phyloP scores from a whole-genome alignment of 768 basidiomycete species.

The Hericium coralloides region DNA sequence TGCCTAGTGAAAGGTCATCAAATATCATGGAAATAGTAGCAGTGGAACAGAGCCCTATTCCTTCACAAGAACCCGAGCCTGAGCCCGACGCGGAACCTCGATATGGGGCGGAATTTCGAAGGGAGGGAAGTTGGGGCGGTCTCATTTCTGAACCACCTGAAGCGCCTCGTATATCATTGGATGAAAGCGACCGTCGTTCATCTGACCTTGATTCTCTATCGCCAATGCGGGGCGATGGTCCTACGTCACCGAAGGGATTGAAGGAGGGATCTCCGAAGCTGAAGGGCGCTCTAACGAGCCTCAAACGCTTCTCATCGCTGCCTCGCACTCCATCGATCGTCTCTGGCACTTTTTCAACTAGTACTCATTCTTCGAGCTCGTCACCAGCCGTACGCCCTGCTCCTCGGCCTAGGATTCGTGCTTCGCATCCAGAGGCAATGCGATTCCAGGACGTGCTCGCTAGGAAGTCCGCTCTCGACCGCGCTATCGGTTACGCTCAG shows the following conservation, averaged over 20 bases:
- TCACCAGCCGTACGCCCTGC: conserved; percentile 11
- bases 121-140: conserved; percentile 23
- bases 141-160: conserved; percentile 11
- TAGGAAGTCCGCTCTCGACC: conserved; percentile 50
- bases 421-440: conserved; percentile 57
- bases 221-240: not conserved
- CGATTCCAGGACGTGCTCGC: conserved; percentile 53
- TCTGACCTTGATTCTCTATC: not conserved
- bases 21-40: not conserved
- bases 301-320: conserved; percentile 45
- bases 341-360: not conserved
- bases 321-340: conserved; percentile 53
- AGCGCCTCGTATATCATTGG: conserved; percentile 9
- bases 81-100: no score
- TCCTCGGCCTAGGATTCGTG: conserved; percentile 24
- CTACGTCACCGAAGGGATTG: conserved; percentile 1
- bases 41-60: not conserved
- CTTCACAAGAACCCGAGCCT: no score
- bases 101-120: conserved; percentile 3
- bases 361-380: conserved; percentile 4
- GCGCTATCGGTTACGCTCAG: conserved; percentile 62
- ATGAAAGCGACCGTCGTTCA: conserved; percentile 11
- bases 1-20: not conserved
- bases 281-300: conserved; percentile 19
- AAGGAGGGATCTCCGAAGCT: conserved; percentile 3